These are phyloP conservation scores for Axilococcus clingmanii DNA, from an alignment of 139 green algal species.

Conservation along the genomic window DNA sequence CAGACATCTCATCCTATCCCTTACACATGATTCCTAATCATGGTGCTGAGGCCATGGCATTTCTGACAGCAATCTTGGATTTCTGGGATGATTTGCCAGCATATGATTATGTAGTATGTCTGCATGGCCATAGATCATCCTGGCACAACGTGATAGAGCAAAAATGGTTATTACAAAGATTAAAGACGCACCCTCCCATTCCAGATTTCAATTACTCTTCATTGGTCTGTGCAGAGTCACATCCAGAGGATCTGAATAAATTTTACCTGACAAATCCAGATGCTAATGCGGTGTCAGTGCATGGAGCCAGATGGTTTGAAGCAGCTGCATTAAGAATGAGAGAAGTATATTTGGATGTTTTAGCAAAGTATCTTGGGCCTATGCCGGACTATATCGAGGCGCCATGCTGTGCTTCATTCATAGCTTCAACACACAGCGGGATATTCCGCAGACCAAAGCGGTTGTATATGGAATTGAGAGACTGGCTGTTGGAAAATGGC, in stretches of 20 bases:
- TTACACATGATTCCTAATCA: constrained; percentile 1
- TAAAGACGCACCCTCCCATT: not conserved
- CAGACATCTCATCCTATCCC: too few species aligned
- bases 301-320: not conserved
- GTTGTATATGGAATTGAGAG: constrained; percentile 2
- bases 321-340: not conserved
- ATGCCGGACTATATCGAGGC: not conserved
- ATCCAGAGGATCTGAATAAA: not conserved
- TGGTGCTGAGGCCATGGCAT: constrained; percentile 1
- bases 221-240: not conserved
- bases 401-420: not conserved
- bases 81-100: not conserved
- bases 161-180: not conserved
- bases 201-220: not conserved
- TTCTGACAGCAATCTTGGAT: not conserved
- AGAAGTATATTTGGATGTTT: not conserved
- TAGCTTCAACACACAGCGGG: not conserved
- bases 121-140: constrained; percentile 1
- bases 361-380: not conserved
- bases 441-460: not conserved
- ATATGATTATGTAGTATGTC: not conserved
- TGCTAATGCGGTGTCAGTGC: not conserved
- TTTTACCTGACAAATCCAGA: not conserved
- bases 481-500: constrained; percentile 4
- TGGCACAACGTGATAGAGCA: constrained; percentile 1